Evolutionary conservation across 2,329 filamentous ascomycete species (phyloP), one percentile per base, ranked within the genome.

Genomic region (Dothidotthia symphoricarpi): DNA sequence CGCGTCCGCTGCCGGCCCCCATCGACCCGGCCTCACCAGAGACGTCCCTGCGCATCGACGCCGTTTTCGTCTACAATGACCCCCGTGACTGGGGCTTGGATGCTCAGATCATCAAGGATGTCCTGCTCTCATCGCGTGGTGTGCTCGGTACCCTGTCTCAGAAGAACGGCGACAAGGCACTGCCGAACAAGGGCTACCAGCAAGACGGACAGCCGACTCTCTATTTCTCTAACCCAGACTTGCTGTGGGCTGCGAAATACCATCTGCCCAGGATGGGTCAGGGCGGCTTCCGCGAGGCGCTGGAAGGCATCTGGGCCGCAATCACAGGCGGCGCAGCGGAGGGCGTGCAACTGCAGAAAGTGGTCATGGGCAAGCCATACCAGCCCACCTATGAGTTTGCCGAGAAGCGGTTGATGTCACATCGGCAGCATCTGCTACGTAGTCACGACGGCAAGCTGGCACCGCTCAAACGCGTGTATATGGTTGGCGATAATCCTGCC

Each of bases 51-150:
- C 89, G 88, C 54, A 85, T 98, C 52, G 88, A 95, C 59, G 89
- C 90, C 17, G 81, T 97, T 17, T 85, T 97, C 57, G 85, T 96
- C 6, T 96, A 91, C 76, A 95, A 95, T 64, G 93, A 97, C 67
- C 90, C 93, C 3, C 81, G 93, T 39, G 93, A 98, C 71, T 98
- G 93, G 93, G 89, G 86, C 1, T 76, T 96, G 8, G 91, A 97
- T 65, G 81, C 82, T 2, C 86, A 95, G 61, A 72, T 97, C 53
- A 85, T 97, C 40, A 68, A 85, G 36, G 93, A 98, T 66, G 71
- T 95, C 9, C 72, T 97, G 6, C 75, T 95, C 27, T 95, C 90
- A 0, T 74, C 80, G 13, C 57, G 76, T n/a, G 93, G 93, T 13
- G 80, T 87, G 39, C 63, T 95, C 3, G 93, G 91, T 16, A 96